These are phyloP conservation scores for Ephemerocybe angulata DNA, from an alignment of 768 basidiomycete genomes.

Conservation along the genomic window DNA sequence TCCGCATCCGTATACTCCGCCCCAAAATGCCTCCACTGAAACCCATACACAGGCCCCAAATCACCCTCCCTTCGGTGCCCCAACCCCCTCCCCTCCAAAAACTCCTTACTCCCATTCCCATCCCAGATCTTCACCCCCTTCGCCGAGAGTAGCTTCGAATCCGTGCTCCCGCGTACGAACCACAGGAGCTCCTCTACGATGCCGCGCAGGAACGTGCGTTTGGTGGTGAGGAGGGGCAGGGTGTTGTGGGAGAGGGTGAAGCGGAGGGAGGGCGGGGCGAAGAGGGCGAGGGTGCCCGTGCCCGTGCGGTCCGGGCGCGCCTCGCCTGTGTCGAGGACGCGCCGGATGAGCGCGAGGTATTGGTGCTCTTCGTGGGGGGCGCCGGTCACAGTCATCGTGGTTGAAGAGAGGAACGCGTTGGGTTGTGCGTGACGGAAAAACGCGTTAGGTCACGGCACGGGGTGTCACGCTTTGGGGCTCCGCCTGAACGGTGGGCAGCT, in stretches of 20 bases:
- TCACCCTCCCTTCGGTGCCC: constrained; percentile 85
- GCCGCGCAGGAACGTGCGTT: constrained; percentile 88
- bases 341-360: constrained; percentile 79
- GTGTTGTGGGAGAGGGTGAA: constrained; percentile 78
- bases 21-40: constrained; percentile 96
- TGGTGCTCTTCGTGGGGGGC: constrained; percentile 76
- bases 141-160: constrained; percentile 66
- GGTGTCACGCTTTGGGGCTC: too few relatives aligned
- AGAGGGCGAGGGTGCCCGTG: constrained; percentile 88
- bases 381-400: background rate
- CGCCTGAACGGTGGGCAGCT: too few relatives aligned
- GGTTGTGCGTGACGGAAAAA: too few relatives aligned
- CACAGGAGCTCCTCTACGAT: constrained; percentile 93
- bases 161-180: constrained; percentile 86
- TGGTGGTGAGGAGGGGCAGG: constrained; percentile 91
- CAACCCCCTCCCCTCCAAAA: constrained; percentile 82
- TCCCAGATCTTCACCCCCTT: constrained; percentile 98
- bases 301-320: constrained; percentile 87
- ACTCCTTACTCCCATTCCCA: constrained; percentile 87
- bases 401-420: too few relatives aligned
- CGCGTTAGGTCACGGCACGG: too few relatives aligned
- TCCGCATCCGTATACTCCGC: constrained; percentile 77
- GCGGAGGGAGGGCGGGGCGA: constrained; percentile 85
- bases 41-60: constrained; percentile 94
- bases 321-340: constrained; percentile 74